phyloP scores from a whole-genome alignment of 31 red algal species.

The Asparagopsis taxiformis region DNA sequence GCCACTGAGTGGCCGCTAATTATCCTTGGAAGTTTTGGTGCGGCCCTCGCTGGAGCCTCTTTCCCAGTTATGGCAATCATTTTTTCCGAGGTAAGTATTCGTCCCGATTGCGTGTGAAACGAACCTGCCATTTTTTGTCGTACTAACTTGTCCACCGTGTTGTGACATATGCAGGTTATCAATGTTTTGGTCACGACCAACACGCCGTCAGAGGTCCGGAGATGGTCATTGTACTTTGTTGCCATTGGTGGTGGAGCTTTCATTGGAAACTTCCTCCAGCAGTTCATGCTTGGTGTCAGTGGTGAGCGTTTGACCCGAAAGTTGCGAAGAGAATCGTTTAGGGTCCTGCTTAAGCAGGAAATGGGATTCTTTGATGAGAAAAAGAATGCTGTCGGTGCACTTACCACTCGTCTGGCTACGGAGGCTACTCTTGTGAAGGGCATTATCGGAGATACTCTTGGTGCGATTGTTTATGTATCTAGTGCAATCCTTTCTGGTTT shows the following conservation, averaged over 20 bases:
- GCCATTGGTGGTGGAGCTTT: conserved; percentile 43
- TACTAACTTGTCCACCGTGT: not conserved
- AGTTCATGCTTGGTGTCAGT: conserved; percentile 41
- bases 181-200: not conserved
- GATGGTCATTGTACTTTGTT: conserved; percentile 40
- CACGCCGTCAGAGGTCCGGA: not conserved
- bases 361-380: conserved; percentile 83
- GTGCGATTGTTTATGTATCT: conserved; percentile 14
- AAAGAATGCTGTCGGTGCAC: conserved; percentile 62
- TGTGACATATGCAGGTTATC: conserved; percentile 17
- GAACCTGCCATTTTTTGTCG: no score
- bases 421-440: conserved; percentile 70
- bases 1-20: conserved; percentile 50
- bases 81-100: conserved; percentile 48
- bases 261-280: conserved; percentile 59
- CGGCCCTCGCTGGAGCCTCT: conserved; percentile 42
- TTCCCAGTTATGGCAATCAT: conserved; percentile 65
- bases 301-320: conserved; percentile 73
- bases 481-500: conserved; percentile 47
- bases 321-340: conserved; percentile 38
- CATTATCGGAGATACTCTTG: conserved; percentile 55
- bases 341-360: conserved; percentile 65
- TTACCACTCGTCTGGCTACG: conserved; percentile 55
- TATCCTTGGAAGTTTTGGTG: conserved; percentile 58
- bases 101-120: no score